Base-by-base conservation (phyloP, 2,329 filamentous ascomycete species). In the Arachnopeziza araneosa region DNA sequence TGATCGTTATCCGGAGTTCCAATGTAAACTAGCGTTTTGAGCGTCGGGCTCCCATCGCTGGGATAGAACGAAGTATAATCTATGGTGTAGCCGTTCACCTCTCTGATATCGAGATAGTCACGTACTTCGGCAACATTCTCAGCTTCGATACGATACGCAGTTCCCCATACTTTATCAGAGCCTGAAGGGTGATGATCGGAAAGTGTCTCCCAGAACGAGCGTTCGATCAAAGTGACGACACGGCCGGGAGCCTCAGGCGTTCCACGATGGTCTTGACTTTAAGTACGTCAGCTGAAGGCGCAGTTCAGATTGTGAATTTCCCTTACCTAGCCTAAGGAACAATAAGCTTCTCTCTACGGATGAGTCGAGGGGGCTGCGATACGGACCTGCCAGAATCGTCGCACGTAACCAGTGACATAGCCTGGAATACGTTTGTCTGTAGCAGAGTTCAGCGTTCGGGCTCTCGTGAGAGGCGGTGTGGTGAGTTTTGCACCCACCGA, bases 51-150 rank as follows among this genome's bases (percentile, higher is more conserved):
- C 24, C 71, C 70, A 64, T 78, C 74, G 50, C 74, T 72, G n/a
- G 75, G 86, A 68, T 93, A 80, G 74, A 98, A 97, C 0, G 89
- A 85, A 26, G 92, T 91, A 74, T 92, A 91, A 75, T 97, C 93
- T 66, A 96, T 96, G 57, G 87, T 90, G 76, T 99, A 99, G 24
- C 95, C 95, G 76, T 98, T 96, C 72, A 98, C 96, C 76, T 99
- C 95, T 52, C 95, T 88, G 66, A 97, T 93, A 75, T 98, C 93
- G 54, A 99, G 89, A 73, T 97, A 97, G 60, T 87, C 83, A 67
- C 90, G 88, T 3, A 97, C 93, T 76, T 93, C 88, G 62, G 85
- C 81, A 23, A 96, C 91, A 66, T 86, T 83, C 1, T 83, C 79
- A 7, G 86, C 75, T 26, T 82, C 80, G 75, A 96, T 93, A 71